Conservation (phyloP, 164 flowering plant species). For the Saururus chinensis region DNA sequence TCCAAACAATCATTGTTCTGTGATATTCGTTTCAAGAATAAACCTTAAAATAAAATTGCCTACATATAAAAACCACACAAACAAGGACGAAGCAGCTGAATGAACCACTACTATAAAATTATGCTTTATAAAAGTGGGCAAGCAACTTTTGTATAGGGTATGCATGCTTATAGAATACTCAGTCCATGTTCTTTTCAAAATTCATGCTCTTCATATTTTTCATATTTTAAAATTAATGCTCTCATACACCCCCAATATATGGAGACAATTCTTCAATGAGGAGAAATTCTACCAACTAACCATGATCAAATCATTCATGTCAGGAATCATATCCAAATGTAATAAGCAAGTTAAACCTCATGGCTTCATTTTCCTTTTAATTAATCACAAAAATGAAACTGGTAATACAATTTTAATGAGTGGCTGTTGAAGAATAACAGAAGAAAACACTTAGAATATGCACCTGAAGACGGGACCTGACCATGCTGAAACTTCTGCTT, state of each 20-base stretch:
- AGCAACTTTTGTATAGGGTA: no score
- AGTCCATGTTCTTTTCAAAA: no score
- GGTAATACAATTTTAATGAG: not conserved
- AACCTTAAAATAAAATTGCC: not conserved
- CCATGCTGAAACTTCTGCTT: conserved; percentile 82
- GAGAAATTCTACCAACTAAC: no score
- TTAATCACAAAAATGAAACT: not conserved
- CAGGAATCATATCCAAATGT: not conserved
- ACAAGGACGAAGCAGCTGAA: no score
- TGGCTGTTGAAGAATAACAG: not conserved
- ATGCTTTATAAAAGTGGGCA: no score
- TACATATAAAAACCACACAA: not conserved
- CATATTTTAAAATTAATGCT: not conserved
- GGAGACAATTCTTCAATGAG: no score
- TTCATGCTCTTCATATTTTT: no score
- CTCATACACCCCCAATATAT: not conserved
- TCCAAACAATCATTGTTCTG: no score
- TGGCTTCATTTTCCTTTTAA: not conserved
- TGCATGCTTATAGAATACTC: no score
- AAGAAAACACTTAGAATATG: conserved; percentile 9
- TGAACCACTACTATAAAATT: no score
- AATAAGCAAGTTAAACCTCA: not conserved
- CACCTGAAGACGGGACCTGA: conserved; percentile 54
- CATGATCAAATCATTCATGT: not conserved
- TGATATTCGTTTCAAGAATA: not conserved